A percentile compares a stretch with the other conserved stretches of the same genome.
Conservation (phyloP, 352 stramenopile genomes). For the Phytophthora brassicae region DNA sequence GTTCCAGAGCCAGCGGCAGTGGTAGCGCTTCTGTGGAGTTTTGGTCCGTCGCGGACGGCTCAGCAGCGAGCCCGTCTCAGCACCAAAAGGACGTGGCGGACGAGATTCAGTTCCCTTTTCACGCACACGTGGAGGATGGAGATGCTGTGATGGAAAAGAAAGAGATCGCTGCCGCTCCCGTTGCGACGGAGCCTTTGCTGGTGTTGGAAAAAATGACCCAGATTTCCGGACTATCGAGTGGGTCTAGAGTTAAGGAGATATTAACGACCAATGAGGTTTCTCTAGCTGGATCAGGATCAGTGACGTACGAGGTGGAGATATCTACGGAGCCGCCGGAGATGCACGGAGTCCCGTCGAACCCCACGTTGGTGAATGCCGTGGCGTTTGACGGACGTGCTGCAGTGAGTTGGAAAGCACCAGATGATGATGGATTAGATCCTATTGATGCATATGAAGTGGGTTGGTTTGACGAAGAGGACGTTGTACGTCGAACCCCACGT, state of each 20-base stretch:
- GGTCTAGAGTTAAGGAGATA: background rate
- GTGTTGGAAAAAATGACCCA: slow-evolving; percentile 5
- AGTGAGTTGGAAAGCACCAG: slow-evolving; percentile 61
- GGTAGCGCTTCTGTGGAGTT: slow-evolving; percentile 6
- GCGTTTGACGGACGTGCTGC: slow-evolving; percentile 55
- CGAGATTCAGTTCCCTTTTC: slow-evolving; percentile 15
- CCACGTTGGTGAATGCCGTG: slow-evolving; percentile 55
- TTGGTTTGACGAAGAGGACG: slow-evolving; percentile 64
- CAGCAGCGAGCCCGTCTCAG: background rate
- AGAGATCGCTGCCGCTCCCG: slow-evolving; percentile 1
- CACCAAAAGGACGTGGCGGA: background rate
- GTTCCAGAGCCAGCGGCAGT: slow-evolving; percentile 2
- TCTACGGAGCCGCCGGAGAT: slow-evolving; percentile 25
- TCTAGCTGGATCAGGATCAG: slow-evolving; percentile 1
- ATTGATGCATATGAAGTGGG: slow-evolving; percentile 66
- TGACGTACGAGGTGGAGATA: background rate
- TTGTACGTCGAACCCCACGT: slow-evolving; percentile 63
- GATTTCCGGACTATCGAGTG: background rate
- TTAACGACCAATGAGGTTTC: background rate
- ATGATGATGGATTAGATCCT: slow-evolving; percentile 62
- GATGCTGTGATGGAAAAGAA: background rate
- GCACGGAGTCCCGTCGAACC: slow-evolving; percentile 65
- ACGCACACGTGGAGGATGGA: background rate
- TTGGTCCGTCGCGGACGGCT: slow-evolving; percentile 1
- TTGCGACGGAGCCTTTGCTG: slow-evolving; percentile 12